Evolutionary conservation across 202 grass and related monocot genomes (phyloP).

Genomic region (Bolboschoenoplectus hybrid): DNA sequence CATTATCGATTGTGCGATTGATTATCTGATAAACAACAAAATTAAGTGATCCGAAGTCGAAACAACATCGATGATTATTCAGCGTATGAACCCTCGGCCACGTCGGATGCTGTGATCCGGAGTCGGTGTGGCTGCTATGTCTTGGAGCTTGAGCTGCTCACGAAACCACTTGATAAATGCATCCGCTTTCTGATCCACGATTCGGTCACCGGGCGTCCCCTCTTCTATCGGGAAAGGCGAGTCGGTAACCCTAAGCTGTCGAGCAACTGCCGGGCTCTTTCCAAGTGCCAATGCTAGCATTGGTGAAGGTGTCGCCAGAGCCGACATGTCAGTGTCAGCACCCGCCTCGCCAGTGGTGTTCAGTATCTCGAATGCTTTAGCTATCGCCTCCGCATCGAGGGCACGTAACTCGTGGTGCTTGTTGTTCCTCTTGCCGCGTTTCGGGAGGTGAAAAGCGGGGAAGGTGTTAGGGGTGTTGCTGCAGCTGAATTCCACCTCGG

Average conservation of each 20-base stretch:
- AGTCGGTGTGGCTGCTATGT: conserved; percentile 44
- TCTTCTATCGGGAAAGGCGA: conserved; percentile 81
- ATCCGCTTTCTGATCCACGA: conserved; percentile 54
- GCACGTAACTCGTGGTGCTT: conserved; percentile 25
- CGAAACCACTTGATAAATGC: conserved; percentile 76
- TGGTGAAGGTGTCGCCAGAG: conserved; percentile 55
- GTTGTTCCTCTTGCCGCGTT: conserved; percentile 30
- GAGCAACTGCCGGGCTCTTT: conserved; percentile 51
- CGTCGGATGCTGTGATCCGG: conserved; percentile 51
- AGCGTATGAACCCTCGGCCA: background rate
- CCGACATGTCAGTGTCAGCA: background rate
- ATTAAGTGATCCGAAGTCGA: background rate
- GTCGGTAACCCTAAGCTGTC: conserved; percentile 86
- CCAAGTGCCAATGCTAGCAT: conserved; percentile 57
- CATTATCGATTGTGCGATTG: background rate
- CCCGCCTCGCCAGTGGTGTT: conserved; percentile 40
- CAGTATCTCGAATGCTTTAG: conserved; percentile 70
- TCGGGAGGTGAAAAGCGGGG: conserved; percentile 47
- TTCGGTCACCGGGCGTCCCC: conserved; percentile 41
- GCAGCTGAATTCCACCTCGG: conserved; percentile 96
- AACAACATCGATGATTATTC: background rate
- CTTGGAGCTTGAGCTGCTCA: conserved; percentile 74
- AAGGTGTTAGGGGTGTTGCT: conserved; percentile 64
- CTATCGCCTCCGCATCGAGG: conserved; percentile 50
- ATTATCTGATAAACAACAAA: background rate